These are phyloP conservation scores for Ophiostoma himal-ulmi DNA, from an alignment of 2,329 filamentous ascomycete genomes.

Conservation along the genomic window DNA sequence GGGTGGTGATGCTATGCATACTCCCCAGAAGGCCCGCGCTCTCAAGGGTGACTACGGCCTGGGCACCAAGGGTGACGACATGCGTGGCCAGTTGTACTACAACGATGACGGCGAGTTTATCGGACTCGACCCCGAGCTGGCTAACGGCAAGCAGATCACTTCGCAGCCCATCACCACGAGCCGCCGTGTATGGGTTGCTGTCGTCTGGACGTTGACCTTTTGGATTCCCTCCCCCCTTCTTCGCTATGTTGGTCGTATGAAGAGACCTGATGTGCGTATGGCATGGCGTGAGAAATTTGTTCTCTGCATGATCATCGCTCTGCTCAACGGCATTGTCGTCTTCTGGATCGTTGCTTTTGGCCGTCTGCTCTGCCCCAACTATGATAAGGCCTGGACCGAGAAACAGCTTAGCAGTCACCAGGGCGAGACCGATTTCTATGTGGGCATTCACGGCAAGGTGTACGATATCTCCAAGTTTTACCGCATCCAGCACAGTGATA, in stretches of 20 bases:
- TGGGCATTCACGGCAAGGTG: slow-evolving; percentile 79
- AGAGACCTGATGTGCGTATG: slow-evolving; percentile 91
- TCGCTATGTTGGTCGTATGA: slow-evolving; percentile 84
- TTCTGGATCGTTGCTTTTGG: slow-evolving; percentile 93
- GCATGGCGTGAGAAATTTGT: slow-evolving; percentile 96
- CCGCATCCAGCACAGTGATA: slow-evolving; percentile 77
- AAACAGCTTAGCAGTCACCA: slow-evolving; percentile 65
- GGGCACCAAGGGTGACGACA: slow-evolving; percentile 75
- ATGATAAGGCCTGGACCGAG: slow-evolving; percentile 77
- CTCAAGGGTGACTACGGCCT: slow-evolving; percentile 79
- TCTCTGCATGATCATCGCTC: slow-evolving; percentile 68
- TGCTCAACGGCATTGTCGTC: slow-evolving; percentile 74
- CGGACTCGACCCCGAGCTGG: slow-evolving; percentile 71
- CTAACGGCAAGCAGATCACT: slow-evolving; percentile 68
- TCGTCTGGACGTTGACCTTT: slow-evolving; percentile 84
- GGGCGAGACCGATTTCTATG: slow-evolving; percentile 73
- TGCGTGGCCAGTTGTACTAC: slow-evolving; percentile 69
- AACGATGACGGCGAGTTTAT: slow-evolving; percentile 62
- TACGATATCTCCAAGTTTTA: slow-evolving; percentile 92
- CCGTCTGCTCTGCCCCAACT: slow-evolving; percentile 79
- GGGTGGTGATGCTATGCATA: slow-evolving; percentile 38
- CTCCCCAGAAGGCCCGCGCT: slow-evolving; percentile 50
- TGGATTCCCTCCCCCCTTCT: slow-evolving; percentile 89
- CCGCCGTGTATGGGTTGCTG: slow-evolving; percentile 70
- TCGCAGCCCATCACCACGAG: slow-evolving; percentile 57